phyloP scores from a whole-genome alignment of 768 basidiomycete species.

The Boletus reticuloceps region DNA sequence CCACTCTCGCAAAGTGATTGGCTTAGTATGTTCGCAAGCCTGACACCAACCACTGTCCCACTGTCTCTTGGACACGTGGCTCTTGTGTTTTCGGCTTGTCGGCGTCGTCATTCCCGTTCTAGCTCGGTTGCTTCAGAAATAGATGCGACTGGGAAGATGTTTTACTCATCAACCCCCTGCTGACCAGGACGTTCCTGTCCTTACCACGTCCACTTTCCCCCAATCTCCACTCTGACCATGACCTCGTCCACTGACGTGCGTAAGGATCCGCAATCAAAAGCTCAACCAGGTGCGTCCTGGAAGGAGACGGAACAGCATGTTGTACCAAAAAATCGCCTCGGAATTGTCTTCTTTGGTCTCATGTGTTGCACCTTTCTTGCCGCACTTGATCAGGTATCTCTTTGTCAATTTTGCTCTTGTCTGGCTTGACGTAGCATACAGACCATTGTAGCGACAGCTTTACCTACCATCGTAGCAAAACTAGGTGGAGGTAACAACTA shows the following conservation, averaged over 20 bases:
- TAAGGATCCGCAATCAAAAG: slow-evolving; percentile 2
- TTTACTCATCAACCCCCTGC: not conserved
- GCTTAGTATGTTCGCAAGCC: too few species aligned
- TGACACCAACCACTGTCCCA: not conserved
- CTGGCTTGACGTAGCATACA: slow-evolving; percentile 8
- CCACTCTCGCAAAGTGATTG: too few species aligned
- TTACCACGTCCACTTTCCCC: not conserved
- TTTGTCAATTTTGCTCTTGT: not conserved
- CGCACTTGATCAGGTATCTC: slow-evolving; percentile 44
- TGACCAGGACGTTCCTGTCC: not conserved
- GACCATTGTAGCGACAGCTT: slow-evolving; percentile 48
- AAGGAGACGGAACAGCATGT: slow-evolving; percentile 39
- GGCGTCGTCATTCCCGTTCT: not conserved
- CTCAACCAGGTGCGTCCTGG: slow-evolving; percentile 36
- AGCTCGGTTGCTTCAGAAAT: slow-evolving; percentile 5
- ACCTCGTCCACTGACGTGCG: not conserved
- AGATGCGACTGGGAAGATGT: slow-evolving; percentile 8
- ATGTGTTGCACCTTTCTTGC: slow-evolving; percentile 45
- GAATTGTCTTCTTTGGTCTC: slow-evolving; percentile 42
- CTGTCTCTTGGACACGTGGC: not conserved
- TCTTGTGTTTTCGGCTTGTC: slow-evolving; percentile 4
- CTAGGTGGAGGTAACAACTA: slow-evolving; percentile 45
- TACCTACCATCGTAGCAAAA: slow-evolving; percentile 48
- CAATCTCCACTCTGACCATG: slow-evolving; percentile 1
- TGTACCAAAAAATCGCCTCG: slow-evolving; percentile 41